Conservation (phyloP, 2,329 filamentous ascomycete species). For the Aspergillus sp. region DNA sequence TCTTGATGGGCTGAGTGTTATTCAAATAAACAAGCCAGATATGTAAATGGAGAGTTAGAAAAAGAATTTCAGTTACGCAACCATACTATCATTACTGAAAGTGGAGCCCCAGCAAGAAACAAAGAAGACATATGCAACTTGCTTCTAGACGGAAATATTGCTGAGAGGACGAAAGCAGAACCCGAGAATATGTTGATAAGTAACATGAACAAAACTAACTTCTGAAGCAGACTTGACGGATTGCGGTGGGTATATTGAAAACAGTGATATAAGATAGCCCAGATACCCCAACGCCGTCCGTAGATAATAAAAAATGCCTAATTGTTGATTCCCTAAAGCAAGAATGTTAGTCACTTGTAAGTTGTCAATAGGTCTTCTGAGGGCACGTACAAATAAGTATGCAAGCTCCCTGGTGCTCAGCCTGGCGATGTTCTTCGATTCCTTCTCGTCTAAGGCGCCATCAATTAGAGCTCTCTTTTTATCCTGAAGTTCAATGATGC, state of each 20-base stretch:
- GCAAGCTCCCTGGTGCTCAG: constrained; percentile 67
- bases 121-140: neutral
- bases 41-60: neutral
- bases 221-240: neutral
- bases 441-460: constrained; percentile 75
- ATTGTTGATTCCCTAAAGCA: neutral
- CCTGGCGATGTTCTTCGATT: constrained; percentile 64
- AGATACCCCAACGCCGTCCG: constrained; percentile 10
- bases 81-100: neutral
- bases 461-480: constrained; percentile 76
- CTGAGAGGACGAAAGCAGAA: neutral
- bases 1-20: too few relatives aligned
- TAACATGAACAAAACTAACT: neutral
- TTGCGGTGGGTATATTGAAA: constrained; percentile 9
- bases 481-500: constrained; percentile 76
- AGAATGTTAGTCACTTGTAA: neutral
- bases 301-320: neutral
- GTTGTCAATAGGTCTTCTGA: neutral
- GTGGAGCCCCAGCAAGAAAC: neutral
- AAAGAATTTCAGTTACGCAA: neutral
- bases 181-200: neutral
- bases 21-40: neutral
- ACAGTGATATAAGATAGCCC: neutral
- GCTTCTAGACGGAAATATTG: neutral
- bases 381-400: constrained; percentile 61